Base-by-base conservation (phyloP, 352 stramenopile species). In the Globisporangium spinosum region DNA sequence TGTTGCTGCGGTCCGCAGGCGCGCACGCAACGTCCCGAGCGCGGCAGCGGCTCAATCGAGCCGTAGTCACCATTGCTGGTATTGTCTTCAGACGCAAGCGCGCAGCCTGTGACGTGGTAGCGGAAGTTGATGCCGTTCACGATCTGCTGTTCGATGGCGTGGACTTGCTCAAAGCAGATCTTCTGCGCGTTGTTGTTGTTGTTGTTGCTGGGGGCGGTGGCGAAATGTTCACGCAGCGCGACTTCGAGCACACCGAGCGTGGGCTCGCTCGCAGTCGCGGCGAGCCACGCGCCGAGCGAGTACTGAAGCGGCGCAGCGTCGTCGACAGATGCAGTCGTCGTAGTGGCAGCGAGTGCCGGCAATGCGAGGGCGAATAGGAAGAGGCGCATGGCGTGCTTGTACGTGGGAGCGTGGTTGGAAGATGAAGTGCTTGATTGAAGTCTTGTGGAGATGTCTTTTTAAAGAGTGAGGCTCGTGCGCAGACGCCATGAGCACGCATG, bases 81-180 rank as follows among this genome's bases (percentile, higher is more conserved):
- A 43, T 58, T 51, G 22, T 38, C 32, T 34, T 32, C 4, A 35
- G n/a, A 22, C 0, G 20, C 32, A 13, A 77, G 56, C 45, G 72
- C 66, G 51, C 80, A 89, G 13, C 78, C 80, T 5, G 66, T 69
- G 25, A 85, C 65, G 58, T 83, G 72, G 72, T 77, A 89, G 70
- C 77, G 77, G 60, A 85, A 89, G 68, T 86, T 81, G 65, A 86
- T 84, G 58, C 80, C 80, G 57, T 85, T 80, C 57, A 89, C 80
- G 65, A 89, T 80, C 70, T 87, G 80, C 74, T 83, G 75, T 62
- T 85, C 69, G 47, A 89, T 76, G 47, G 73, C 67, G 38, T 65
- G 67, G 51, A 89, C 70, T 49, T 82, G 64, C 27, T 73, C 70
- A 58, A 81, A 82, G 75, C 80, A 89, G 6, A 89, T 51, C 4